Conservation (phyloP, 345 rosid genomes). For the Gynandropsis gynandra region DNA sequence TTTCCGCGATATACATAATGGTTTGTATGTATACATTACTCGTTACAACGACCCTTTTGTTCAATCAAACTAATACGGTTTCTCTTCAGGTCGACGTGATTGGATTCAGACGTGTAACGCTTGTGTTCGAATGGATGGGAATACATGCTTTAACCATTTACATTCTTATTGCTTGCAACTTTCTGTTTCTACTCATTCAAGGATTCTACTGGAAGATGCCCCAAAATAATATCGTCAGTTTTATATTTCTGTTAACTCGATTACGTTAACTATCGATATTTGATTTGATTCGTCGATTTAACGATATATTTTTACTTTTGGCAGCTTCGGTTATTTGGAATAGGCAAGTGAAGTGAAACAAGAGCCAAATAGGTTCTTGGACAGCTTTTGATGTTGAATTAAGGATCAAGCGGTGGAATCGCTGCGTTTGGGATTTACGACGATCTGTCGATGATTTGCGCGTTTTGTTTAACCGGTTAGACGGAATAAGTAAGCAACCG, state of each 20-base stretch:
- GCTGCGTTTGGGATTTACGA: too few species aligned
- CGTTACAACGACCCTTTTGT: background rate
- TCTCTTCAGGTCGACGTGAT: constrained; percentile 50
- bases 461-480: too few species aligned
- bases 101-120: constrained; percentile 39
- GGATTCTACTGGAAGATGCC: constrained; percentile 81
- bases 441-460: too few species aligned
- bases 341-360: constrained; percentile 14
- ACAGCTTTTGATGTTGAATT: too few species aligned
- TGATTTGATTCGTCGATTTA: too few species aligned
- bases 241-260: background rate
- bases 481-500: too few species aligned
- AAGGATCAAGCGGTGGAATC: too few species aligned
- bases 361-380: background rate
- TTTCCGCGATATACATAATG: constrained; percentile 56
- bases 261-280: background rate
- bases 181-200: constrained; percentile 52
- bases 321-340: constrained; percentile 25
- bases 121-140: constrained; percentile 82
- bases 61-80: background rate
- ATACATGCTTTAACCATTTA: constrained; percentile 62
- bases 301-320: background rate
- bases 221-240: constrained; percentile 58
- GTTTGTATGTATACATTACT: constrained; percentile 30
- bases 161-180: constrained; percentile 55